A percentile compares a stretch with the other conserved stretches of the same genome.
Evolutionary conservation across 1,139 yeast species (phyloP).

Genomic region (Entelexis sorbosivorans): DNA sequence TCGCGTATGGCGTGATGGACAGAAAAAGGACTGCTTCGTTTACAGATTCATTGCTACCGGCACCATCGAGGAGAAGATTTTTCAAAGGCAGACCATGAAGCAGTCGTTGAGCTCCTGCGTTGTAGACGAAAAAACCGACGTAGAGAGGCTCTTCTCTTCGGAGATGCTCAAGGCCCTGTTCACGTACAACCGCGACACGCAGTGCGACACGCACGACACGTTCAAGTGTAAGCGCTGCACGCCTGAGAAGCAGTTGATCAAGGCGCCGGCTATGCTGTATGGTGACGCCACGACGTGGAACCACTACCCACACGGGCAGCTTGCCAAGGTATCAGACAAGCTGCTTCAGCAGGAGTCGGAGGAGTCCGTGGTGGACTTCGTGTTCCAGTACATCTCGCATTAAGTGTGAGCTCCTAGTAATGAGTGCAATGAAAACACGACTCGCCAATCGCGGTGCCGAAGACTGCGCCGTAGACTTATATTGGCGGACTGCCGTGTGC

Average conservation of each 20-base stretch:
- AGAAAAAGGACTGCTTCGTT: conserved; percentile 89
- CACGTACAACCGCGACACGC: conserved; percentile 53
- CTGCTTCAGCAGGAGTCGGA: conserved; percentile 62
- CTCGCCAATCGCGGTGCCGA: too few species aligned
- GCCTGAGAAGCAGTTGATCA: conserved; percentile 52
- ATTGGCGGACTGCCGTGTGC: too few species aligned
- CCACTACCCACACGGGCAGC: conserved; percentile 52
- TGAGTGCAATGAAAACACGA: too few species aligned
- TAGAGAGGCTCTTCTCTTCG: conserved; percentile 78
- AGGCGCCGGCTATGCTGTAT: conserved; percentile 81
- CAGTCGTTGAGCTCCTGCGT: conserved; percentile 88
- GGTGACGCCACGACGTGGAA: conserved; percentile 99
- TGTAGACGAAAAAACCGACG: conserved; percentile 93
- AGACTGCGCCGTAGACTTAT: too few species aligned
- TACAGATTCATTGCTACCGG: conserved; percentile 91
- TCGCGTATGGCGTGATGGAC: conserved; percentile 98
- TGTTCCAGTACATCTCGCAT: conserved; percentile 89
- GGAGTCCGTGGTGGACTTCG: conserved; percentile 65
- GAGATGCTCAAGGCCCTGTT: conserved; percentile 71
- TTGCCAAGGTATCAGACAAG: conserved; percentile 61
- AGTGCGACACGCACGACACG: conserved; percentile 88
- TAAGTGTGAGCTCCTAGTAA: conserved; percentile 17
- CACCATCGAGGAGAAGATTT: conserved; percentile 89
- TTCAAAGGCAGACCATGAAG: conserved; percentile 95
- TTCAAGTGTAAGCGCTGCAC: conserved; percentile 77